Conservation (phyloP, 2,329 filamentous ascomycete genomes). For the Fusarium sp. region DNA sequence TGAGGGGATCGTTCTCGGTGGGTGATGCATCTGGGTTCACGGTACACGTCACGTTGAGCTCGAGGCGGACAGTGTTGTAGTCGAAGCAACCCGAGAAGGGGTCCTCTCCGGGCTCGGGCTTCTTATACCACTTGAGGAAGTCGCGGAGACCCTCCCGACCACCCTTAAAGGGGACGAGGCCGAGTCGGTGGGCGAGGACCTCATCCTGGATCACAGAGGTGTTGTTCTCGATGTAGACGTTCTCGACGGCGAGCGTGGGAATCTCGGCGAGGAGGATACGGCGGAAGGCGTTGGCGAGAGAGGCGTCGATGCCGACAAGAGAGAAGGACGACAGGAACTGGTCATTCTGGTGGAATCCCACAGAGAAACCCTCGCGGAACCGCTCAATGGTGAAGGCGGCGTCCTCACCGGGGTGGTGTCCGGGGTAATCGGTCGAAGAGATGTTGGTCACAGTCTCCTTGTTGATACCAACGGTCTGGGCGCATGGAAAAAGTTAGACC, state of each 20-base stretch:
- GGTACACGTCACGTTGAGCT: constrained; percentile 82
- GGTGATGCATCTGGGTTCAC: constrained; percentile 78
- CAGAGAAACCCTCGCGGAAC: constrained; percentile 76
- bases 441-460: constrained; percentile 91
- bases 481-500: constrained; percentile 20
- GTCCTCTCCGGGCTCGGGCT: constrained; percentile 72
- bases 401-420: constrained; percentile 90
- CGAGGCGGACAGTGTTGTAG: constrained; percentile 87
- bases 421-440: constrained; percentile 90
- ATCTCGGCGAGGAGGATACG: constrained; percentile 96
- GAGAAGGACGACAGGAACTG: constrained; percentile 86
- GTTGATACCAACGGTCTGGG: constrained; percentile 85
- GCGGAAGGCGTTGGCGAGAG: constrained; percentile 96
- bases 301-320: constrained; percentile 89
- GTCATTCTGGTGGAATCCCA: constrained; percentile 88
- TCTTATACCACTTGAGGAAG: constrained; percentile 85
- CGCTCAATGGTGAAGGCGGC: constrained; percentile 80
- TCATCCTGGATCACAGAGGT: constrained; percentile 98
- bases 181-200: constrained; percentile 89
- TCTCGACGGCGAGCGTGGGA: constrained; percentile 93
- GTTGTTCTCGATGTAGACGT: constrained; percentile 94
- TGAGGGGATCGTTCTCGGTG: constrained; percentile 82
- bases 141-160: constrained; percentile 78
- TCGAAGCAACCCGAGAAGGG: constrained; percentile 73
- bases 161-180: constrained; percentile 89